Base-by-base conservation (phyloP, 495 filamentous ascomycete genomes). In the Eremomyces bilateralis region DNA sequence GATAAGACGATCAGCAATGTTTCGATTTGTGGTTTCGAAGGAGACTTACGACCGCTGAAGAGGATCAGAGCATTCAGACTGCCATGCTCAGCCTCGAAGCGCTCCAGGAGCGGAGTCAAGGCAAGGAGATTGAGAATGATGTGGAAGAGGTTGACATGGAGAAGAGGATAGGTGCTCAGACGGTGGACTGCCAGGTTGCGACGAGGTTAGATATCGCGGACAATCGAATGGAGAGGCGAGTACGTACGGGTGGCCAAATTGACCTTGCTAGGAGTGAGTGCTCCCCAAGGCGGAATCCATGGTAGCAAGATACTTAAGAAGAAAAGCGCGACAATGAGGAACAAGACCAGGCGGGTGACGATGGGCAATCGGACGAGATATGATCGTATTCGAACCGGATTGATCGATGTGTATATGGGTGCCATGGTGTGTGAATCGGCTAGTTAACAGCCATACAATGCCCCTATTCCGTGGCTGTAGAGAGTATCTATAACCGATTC, bases 61-160 rank as follows among this genome's bases (percentile, higher is more conserved):
- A 95, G 61, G 22, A 77, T 66, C 31, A 85, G 45, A 15, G 81
- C 70, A 18, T 76, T 74, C 44, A 94, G 58, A n/a, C 84, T 93
- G 18, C 88, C 88, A 57, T 88, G 65, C 48, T 92, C 85, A n/a
- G 70, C 61, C 56, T 97, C 88, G 51, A 95, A 97, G 31, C 83
- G 65, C 53, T 93, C 84, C 42, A 95, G 49, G 31, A 97, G 58
- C 12, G 88, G 88, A 8, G 71, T 71, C 39, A 94, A 54, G 3
- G 82, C 75, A 31, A 92, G 13, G 28, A 76, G 48, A 53, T 94
- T 93, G 45, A 94, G 50, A 20, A 85, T 42, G 31, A 71, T 58
- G 51, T 95, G 88, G 39, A 90, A 60, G 53, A 85, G 65, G 41
- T 73, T 71, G 20, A 63, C 47, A 52, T 97, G 88, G 36, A 95